Percentiles rank a stretch among this genome's conserved stretches.
Evolutionary conservation across 768 basidiomycete genomes (phyloP).

Genomic region (Clitopilus passeckerianus): DNA sequence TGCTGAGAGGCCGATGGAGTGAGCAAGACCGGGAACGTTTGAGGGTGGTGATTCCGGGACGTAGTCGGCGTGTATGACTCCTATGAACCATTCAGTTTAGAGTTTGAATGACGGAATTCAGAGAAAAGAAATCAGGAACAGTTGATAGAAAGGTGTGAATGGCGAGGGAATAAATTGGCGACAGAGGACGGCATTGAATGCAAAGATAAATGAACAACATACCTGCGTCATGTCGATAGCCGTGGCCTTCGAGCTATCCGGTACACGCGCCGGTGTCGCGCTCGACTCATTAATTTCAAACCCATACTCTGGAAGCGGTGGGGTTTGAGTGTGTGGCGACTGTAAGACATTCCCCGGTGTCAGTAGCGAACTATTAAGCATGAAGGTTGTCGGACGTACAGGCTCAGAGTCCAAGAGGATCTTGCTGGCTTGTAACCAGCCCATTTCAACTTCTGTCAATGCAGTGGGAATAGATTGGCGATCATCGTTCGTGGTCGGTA

Average conservation of each 20-base stretch:
- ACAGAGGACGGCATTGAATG: too few species aligned
- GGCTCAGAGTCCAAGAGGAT: slow-evolving; percentile 10
- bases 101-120: not conserved
- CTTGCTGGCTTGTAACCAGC: slow-evolving; percentile 42
- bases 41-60: not conserved
- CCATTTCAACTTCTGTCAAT: slow-evolving; percentile 40
- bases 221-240: not conserved
- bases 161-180: not conserved
- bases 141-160: not conserved
- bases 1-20: not conserved
- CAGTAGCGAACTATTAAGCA: not conserved
- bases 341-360: not conserved
- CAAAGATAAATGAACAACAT: not conserved
- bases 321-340: too few species aligned
- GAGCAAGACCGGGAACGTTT: not conserved
- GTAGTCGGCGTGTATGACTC: not conserved
- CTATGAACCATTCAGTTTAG: not conserved
- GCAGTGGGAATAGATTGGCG: slow-evolving; percentile 23
- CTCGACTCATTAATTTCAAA: not conserved
- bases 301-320: not conserved
- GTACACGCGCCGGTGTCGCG: not conserved
- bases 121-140: not conserved
- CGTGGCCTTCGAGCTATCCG: too few species aligned
- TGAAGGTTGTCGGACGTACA: not conserved
- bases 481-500: slow-evolving; percentile 16